Evolutionary conservation across 345 rosid species (phyloP), one percentile per base, ranked within the genome.

Genomic region (Draba incana): DNA sequence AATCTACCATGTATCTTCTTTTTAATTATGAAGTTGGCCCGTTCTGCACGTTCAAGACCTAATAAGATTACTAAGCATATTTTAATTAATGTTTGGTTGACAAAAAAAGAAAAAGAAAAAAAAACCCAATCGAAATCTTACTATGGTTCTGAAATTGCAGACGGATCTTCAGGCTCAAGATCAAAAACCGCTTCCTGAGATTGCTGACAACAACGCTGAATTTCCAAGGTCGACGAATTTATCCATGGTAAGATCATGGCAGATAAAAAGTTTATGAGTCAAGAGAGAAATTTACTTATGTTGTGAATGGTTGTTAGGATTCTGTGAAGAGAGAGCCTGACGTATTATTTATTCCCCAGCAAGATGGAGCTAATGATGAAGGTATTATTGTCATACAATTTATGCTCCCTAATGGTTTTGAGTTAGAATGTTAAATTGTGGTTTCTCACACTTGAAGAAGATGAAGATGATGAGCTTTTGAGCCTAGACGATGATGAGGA

Each of bases 401-500:
- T 10, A 2, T 25, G 20, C 31, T 58, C 8, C 31, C 20, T 61
- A 4, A 43, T 63, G 70, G 2, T 44, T 55, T 55, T 24, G 42
- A 4, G 46, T 24, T 35, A 6, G 8, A 20, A 5, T 51, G 5
- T 10, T 42, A 28, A 15, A 42, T 49, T 49, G 6, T 27, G 10
- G 56, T 13, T 30, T 51, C 0, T 41, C 30, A 41, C 16, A 53
- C 10, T 54, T 53, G 51, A 55, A 71, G 64, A 64, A 45, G 68
- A 44, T 38, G 13, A 62, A 11, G 69, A 67, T 39, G 65, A 55
- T 0, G 71, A 67, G 58, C 6, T 14, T 30, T 57, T 72, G 76
- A 72, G 41, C 11, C 70, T 48, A 1, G 69, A 71, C 39, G 71
- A 64, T 20, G 24, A 27, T 8, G 70, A 64, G 14, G 77, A 64